These are phyloP conservation scores for Cornus suecica DNA, from an alignment of 148 eudicot species.

Conservation along the genomic window DNA sequence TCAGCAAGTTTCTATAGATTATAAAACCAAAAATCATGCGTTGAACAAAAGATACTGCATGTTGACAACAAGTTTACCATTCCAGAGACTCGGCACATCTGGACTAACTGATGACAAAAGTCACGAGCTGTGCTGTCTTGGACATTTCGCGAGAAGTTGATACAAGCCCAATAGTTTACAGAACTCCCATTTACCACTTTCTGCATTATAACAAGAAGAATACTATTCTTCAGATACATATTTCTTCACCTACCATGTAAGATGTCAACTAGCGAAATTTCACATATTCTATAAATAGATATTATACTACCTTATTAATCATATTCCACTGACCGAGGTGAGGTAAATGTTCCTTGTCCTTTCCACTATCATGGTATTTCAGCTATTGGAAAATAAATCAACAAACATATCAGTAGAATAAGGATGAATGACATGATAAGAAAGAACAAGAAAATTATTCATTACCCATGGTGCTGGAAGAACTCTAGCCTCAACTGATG, in stretches of 20 bases:
- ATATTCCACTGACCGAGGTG: slow-evolving; percentile 88
- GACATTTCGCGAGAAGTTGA: slow-evolving; percentile 70
- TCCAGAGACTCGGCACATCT: slow-evolving; percentile 74
- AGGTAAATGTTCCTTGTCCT: slow-evolving; percentile 65
- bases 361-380: slow-evolving; percentile 63
- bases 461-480: slow-evolving; percentile 80
- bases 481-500: slow-evolving; percentile 73
- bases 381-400: slow-evolving; percentile 33
- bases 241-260: neutral
- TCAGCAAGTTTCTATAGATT: neutral
- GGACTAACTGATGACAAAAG: slow-evolving; percentile 69
- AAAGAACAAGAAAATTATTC: neutral
- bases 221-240: neutral
- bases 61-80: slow-evolving; percentile 62
- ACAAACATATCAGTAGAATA: neutral
- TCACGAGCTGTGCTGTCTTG: slow-evolving; percentile 64
- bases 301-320: slow-evolving; percentile 58
- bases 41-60: too few relatives aligned
- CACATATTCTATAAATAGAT: neutral
- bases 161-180: slow-evolving; percentile 68
- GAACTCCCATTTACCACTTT: slow-evolving; percentile 79
- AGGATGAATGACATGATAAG: neutral
- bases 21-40: too few relatives aligned
- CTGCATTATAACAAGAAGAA: slow-evolving; percentile 26
- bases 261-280: neutral